Base-by-base conservation (phyloP, 208 protist genomes). In the Acanthamoeba sp. region DNA sequence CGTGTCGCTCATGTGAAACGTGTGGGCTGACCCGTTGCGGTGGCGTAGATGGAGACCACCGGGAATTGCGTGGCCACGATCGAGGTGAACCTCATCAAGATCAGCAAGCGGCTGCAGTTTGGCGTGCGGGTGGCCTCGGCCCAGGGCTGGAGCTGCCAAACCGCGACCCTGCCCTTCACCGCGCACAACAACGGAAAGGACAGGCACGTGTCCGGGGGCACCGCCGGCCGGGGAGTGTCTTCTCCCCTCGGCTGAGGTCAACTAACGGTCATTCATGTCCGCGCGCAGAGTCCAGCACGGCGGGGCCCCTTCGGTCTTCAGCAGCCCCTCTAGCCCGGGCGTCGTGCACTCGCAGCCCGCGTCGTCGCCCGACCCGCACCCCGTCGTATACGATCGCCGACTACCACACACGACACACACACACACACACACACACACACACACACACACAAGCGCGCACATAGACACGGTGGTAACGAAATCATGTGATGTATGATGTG, bases 11-110 rank as follows among this genome's bases (percentile, higher is more conserved):
- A n/a, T n/a, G n/a, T n/a, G n/a, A n/a, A n/a, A n/a, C n/a, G n/a
- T n/a, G n/a, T n/a, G n/a, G n/a, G n/a, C n/a, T n/a, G n/a, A n/a
- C n/a, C n/a, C n/a, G n/a, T n/a, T n/a, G 12, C 64, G 32, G 64
- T 38, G 64, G 24, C 10, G 29, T 9, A 78, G 69, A 42, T 78
- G 69, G 69, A 78, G 24, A 36, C 34, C 0, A 78, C 69, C 20
- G 69, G 69, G 1, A 18, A 27, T 9, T 89, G 36, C 10, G 80
- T 89, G 45, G 80, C 57, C 1, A 45, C 42, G 59, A n/a, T 92
- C 27, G 87, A 92, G 57, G 59, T 92, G 34, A 92, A 92, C 5
- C 87, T 92, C 22, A 76, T 64, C 57, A 92, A 92, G 87, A 64
- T 92, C 22, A 57, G 57, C 62, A 64, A 73, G 59, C 38, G 27